phyloP scores from a whole-genome alignment of 495 filamentous ascomycete species.

The Schizothecium vesticola region DNA sequence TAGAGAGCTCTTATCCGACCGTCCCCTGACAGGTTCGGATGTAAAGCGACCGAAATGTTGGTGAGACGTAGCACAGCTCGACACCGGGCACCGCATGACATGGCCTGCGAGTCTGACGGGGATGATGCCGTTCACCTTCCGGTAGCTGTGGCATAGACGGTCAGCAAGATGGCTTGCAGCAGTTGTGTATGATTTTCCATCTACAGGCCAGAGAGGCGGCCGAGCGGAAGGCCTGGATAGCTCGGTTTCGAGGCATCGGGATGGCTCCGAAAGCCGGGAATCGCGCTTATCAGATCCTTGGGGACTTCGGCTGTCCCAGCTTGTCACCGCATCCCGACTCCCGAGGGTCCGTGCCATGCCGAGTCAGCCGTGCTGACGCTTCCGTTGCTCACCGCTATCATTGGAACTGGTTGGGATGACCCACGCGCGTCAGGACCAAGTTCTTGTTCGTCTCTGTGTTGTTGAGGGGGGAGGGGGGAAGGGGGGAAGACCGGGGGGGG shows the following conservation, averaged over 20 bases:
- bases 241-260: neutral
- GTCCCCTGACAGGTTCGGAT: neutral
- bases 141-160: neutral
- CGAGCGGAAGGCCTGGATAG: neutral
- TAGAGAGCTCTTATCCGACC: neutral
- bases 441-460: neutral
- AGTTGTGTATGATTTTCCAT: neutral
- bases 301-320: neutral
- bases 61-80: neutral
- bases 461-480: neutral
- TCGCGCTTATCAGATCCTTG: neutral
- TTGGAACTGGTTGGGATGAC: neutral
- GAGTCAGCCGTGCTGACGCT: neutral
- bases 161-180: neutral
- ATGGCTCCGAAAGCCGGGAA: neutral
- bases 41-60: neutral
- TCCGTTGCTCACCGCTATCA: neutral
- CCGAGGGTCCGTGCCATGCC: conserved; percentile 1
- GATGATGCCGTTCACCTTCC: neutral
- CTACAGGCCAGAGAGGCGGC: neutral
- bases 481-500: neutral
- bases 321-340: neutral
- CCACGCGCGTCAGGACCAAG: neutral
- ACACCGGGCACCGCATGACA: neutral
- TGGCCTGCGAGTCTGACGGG: neutral